Evolutionary conservation across 441 rosid species (phyloP).

Genomic region (Biscutella laevigata): DNA sequence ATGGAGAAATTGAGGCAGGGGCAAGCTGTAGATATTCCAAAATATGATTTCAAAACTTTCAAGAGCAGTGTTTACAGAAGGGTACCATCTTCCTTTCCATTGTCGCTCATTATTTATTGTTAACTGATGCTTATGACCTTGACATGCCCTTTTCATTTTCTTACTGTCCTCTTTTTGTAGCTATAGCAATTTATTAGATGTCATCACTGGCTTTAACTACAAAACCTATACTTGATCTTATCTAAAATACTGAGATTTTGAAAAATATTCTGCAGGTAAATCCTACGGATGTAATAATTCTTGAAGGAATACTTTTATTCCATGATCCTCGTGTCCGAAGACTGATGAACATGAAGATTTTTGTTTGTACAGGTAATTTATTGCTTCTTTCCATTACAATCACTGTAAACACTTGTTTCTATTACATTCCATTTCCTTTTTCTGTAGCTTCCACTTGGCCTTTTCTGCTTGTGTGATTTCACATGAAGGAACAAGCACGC

Average conservation of each 20-base stretch:
- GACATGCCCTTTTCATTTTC: neutral
- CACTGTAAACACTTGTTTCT: conserved; percentile 13
- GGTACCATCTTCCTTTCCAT: conserved; percentile 39
- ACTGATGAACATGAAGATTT: conserved; percentile 98
- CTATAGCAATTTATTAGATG: neutral
- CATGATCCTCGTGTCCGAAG: conserved; percentile 87
- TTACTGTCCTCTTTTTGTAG: neutral
- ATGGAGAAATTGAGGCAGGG: conserved; percentile 89
- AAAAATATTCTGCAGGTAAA: conserved; percentile 57
- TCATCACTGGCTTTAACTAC: conserved; percentile 1
- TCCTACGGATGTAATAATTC: conserved; percentile 86
- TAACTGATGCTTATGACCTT: neutral
- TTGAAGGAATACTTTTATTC: conserved; percentile 94
- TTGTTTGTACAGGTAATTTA: conserved; percentile 88
- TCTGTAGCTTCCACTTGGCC: neutral
- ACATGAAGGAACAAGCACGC: conserved; percentile 1
- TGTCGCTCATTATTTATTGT: neutral
- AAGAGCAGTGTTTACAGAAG: conserved; percentile 67
- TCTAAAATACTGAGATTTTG: neutral
- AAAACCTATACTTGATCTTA: neutral
- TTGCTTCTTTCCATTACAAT: conserved; percentile 3
- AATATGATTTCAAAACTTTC: conserved; percentile 90
- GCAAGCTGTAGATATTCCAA: conserved; percentile 85
- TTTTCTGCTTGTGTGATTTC: neutral
- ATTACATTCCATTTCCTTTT: neutral